Percentiles rank a stretch among this genome's conserved stretches.
Conservation (phyloP, 1,139 yeast genomes). For the Oligophagozyma castellii region DNA sequence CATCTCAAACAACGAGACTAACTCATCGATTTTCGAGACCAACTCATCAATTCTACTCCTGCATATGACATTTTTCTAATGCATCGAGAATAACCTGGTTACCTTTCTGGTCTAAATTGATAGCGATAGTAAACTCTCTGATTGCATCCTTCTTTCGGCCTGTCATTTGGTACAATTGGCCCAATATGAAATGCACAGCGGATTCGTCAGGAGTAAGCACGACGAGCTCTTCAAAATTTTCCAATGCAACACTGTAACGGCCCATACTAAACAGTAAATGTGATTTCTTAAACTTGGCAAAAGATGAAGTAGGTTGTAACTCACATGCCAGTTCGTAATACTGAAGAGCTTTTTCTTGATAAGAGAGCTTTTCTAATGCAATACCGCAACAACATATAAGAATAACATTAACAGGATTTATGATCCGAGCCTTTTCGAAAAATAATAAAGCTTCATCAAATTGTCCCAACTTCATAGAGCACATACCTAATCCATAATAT, state of each 20-base stretch:
- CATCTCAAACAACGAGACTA: no score
- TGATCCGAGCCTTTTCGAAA: slow-evolving; percentile 74
- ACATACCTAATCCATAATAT: slow-evolving; percentile 93
- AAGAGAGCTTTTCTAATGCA: slow-evolving; percentile 70
- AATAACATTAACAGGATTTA: slow-evolving; percentile 84
- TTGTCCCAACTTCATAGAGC: slow-evolving; percentile 76
- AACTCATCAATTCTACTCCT: no score
- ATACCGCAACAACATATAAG: slow-evolving; percentile 89
- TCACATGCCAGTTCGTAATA: slow-evolving; percentile 78
- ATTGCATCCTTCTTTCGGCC: slow-evolving; percentile 69
- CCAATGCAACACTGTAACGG: slow-evolving; percentile 56
- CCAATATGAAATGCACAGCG: slow-evolving; percentile 77
- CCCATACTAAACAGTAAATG: slow-evolving; percentile 64
- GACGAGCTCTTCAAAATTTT: slow-evolving; percentile 57
- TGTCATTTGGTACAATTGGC: slow-evolving; percentile 70
- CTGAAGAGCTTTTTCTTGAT: slow-evolving; percentile 56
- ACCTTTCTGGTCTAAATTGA: slow-evolving; percentile 89
- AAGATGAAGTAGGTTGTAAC: slow-evolving; percentile 73
- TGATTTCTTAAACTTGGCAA: slow-evolving; percentile 83
- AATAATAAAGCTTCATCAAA: slow-evolving; percentile 74
- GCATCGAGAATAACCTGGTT: slow-evolving; percentile 79
- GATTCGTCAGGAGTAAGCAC: slow-evolving; percentile 89
- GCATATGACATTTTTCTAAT: slow-evolving; percentile 36
- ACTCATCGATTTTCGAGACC: no score
- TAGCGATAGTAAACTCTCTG: slow-evolving; percentile 76